Conservation (phyloP, 1,139 yeast species). For the Tardiomyces blankii region DNA sequence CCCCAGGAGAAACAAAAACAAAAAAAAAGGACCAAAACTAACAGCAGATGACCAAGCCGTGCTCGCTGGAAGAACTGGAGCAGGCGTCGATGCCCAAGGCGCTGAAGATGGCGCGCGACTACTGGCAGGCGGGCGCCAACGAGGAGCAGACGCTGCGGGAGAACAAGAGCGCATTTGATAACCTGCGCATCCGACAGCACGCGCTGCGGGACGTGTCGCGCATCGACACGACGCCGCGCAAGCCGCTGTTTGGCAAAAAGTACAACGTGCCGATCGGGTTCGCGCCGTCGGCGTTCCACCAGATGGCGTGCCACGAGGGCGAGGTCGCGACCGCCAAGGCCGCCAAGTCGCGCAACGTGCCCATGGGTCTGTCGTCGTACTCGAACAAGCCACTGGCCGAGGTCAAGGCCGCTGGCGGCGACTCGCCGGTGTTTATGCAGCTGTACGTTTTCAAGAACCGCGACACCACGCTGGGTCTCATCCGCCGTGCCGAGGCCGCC, state of each 20-base stretch:
- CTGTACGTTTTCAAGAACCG: constrained; percentile 36
- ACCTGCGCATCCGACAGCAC: constrained; percentile 32
- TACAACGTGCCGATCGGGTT: constrained; percentile 47
- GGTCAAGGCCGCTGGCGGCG: constrained; percentile 23
- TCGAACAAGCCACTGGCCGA: constrained; percentile 23
- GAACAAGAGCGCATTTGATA: constrained; percentile 21
- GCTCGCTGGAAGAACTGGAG: constrained; percentile 17
- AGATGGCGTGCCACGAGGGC: constrained; percentile 53
- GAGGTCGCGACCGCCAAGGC: constrained; percentile 35
- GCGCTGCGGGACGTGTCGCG: constrained; percentile 33
- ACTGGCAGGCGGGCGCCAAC: constrained; percentile 30
- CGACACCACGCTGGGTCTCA: constrained; percentile 34
- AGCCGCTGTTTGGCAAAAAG: constrained; percentile 30
- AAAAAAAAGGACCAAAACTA: not conserved
- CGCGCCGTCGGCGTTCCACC: constrained; percentile 58
- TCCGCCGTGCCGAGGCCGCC: constrained; percentile 39
- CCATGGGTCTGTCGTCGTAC: constrained; percentile 27
- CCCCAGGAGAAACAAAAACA: no score
- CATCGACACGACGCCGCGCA: constrained; percentile 29
- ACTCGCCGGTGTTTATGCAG: constrained; percentile 27
- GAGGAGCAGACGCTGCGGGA: constrained; percentile 25
- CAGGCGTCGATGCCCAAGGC: constrained; percentile 17
- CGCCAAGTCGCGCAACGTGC: constrained; percentile 21
- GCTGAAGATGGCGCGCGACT: constrained; percentile 23
- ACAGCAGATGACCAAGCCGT: not conserved